Evolutionary conservation across 192 early-diverging fungal genomes (phyloP).

Genomic region (Podila horticola): DNA sequence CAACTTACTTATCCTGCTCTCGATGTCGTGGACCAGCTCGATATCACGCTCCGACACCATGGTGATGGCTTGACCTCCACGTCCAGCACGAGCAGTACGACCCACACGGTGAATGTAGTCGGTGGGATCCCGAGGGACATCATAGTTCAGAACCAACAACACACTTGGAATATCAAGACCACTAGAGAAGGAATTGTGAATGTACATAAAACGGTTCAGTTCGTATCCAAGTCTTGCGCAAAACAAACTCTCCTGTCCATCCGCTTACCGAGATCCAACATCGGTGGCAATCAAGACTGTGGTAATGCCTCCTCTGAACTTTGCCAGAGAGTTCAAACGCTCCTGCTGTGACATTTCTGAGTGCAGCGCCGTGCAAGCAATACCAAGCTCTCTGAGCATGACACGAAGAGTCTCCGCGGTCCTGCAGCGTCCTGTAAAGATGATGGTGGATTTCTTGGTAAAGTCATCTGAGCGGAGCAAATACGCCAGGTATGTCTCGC

Average conservation of each 20-base stretch:
- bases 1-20: constrained; percentile 76
- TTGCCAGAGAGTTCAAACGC: constrained; percentile 88
- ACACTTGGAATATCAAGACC: constrained; percentile 98
- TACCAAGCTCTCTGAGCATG: constrained; percentile 91
- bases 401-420: constrained; percentile 87
- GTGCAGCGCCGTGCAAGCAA: constrained; percentile 91
- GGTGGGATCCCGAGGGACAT: constrained; percentile 93
- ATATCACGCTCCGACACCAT: constrained; percentile 90
- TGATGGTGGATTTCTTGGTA: constrained; percentile 87
- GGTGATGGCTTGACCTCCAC: constrained; percentile 89
- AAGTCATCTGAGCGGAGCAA: constrained; percentile 76
- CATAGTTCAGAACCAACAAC: constrained; percentile 92
- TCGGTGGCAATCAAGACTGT: constrained; percentile 95
- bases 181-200: constrained; percentile 52
- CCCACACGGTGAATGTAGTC: constrained; percentile 99
- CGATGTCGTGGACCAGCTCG: constrained; percentile 90
- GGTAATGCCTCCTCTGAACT: constrained; percentile 90
- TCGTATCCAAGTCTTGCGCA: too few species aligned
- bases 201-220: not conserved
- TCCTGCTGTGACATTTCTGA: constrained; percentile 94
- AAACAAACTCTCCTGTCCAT: too few species aligned
- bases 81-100: constrained; percentile 96
- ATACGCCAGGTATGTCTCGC: constrained; percentile 88
- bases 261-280: constrained; percentile 87
- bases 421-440: constrained; percentile 90